These are phyloP conservation scores for Solanum medicagineum DNA, from an alignment of 257 asterid species.

Conservation along the genomic window DNA sequence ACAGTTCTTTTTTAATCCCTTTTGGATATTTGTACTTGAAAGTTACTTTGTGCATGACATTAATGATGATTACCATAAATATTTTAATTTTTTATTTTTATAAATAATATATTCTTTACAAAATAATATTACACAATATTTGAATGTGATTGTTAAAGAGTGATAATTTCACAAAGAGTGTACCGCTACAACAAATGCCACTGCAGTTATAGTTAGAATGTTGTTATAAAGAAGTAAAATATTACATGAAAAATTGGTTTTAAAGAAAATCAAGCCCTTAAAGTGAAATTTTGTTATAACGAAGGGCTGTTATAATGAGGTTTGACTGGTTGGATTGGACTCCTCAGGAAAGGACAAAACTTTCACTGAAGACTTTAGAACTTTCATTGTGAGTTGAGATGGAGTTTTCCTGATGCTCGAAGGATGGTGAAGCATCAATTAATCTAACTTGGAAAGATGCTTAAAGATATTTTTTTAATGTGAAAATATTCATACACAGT, in stretches of 20 bases:
- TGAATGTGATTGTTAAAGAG: not conserved
- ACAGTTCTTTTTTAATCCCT: not conserved
- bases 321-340: not conserved
- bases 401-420: not conserved
- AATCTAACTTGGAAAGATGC: not conserved
- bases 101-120: not conserved
- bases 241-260: not conserved
- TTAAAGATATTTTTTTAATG: not conserved
- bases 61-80: not conserved
- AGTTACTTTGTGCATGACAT: not conserved
- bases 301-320: not conserved
- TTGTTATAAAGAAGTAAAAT: not conserved
- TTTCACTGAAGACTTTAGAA: not conserved
- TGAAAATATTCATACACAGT: not conserved
- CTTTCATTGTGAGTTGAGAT: not conserved
- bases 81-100: not conserved
- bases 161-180: not conserved
- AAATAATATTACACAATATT: not conserved
- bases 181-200: not conserved
- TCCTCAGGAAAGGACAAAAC: not conserved
- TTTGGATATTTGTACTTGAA: not conserved
- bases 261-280: not conserved
- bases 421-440: not conserved
- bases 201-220: not conserved
- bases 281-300: not conserved